Evolutionary conservation across 2,329 filamentous ascomycete genomes (phyloP).

Genomic region (Trichoderma pleuroti): DNA sequence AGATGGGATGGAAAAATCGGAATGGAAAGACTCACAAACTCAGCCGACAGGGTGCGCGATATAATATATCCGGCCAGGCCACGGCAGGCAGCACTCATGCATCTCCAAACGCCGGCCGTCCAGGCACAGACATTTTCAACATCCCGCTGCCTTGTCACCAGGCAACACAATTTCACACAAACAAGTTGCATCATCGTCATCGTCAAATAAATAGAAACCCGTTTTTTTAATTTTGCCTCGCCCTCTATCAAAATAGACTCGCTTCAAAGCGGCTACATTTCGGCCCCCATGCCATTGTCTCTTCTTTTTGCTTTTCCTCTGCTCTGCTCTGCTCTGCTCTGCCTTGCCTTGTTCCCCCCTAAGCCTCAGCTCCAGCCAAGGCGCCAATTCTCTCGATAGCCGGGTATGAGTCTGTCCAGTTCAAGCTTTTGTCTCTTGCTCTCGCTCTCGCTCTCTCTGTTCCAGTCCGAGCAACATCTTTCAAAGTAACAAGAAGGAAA

Average conservation of each 20-base stretch:
- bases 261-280: conserved; percentile 1
- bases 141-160: conserved; percentile 2
- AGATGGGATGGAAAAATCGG: not conserved
- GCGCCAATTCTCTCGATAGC: not conserved
- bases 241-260: conserved; percentile 6
- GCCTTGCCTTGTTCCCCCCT: not conserved
- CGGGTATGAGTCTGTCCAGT: conserved; percentile 1
- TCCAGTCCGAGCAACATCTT: conserved; percentile 8
- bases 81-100: not conserved
- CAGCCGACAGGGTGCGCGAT: not conserved
- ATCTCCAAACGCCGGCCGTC: too few species aligned
- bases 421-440: not conserved
- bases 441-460: not conserved
- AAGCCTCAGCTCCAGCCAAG: not conserved
- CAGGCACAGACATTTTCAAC: not conserved
- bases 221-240: not conserved
- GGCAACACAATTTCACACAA: not conserved
- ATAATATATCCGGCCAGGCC: conserved; percentile 5
- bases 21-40: not conserved
- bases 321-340: not conserved
- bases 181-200: not conserved
- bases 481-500: conserved; percentile 10
- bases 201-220: not conserved
- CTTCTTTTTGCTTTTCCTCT: not conserved
- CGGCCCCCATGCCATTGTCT: not conserved